A percentile compares a stretch with the other conserved stretches of the same genome.
Evolutionary conservation across 2,329 filamentous ascomycete genomes (phyloP).

Genomic region (Pseudogymnoascus sp.): DNA sequence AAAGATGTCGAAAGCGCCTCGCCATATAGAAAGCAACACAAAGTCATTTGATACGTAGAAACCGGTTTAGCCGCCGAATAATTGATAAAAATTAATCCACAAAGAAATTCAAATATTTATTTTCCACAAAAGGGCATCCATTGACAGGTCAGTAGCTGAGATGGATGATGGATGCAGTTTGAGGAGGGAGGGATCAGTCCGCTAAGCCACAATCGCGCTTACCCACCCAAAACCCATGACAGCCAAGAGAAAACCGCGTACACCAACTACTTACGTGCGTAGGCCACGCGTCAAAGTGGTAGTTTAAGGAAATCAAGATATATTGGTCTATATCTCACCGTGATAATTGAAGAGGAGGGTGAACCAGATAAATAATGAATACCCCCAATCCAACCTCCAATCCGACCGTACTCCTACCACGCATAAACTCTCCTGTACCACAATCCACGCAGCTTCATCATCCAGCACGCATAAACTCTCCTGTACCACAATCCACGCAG

Average conservation of each 20-base stretch:
- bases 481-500: no score
- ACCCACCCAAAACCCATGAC: neutral
- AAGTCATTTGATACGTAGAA: neutral
- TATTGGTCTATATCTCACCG: neutral
- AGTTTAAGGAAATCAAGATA: neutral
- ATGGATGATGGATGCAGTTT: neutral
- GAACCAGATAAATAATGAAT: neutral
- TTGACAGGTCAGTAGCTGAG: neutral
- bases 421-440: neutral
- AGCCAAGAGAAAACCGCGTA: neutral
- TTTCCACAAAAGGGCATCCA: neutral
- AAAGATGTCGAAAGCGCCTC: neutral
- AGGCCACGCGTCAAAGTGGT: neutral
- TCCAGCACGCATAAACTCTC: no score
- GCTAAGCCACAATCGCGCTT: no score
- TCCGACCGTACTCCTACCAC: neutral
- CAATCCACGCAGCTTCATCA: neutral
- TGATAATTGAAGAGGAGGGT: neutral
- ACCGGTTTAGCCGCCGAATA: neutral
- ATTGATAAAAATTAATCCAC: neutral
- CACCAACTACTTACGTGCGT: neutral
- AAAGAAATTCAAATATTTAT: neutral
- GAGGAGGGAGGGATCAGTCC: neutral
- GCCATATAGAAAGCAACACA: neutral
- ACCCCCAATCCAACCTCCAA: neutral